Conservation (phyloP, 208 protist species). For the Trypanosomatidae sp. region DNA sequence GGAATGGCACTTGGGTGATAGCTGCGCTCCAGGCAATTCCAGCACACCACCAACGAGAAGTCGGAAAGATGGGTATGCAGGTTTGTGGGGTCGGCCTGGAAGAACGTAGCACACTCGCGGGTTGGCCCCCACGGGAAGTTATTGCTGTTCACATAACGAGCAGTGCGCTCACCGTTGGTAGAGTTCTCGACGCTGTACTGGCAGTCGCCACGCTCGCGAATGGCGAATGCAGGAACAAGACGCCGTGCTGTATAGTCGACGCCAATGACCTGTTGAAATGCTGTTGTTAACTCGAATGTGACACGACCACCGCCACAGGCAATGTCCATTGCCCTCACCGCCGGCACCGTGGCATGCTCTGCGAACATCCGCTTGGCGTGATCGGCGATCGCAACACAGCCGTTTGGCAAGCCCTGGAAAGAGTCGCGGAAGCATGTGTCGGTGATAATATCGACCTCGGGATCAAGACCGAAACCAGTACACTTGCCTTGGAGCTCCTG, state of each 20-base stretch:
- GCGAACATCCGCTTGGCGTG: conserved; percentile 49
- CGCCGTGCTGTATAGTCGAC: conserved; percentile 82
- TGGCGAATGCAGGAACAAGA: conserved; percentile 85
- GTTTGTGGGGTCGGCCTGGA: conserved; percentile 89
- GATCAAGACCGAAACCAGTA: conserved; percentile 62
- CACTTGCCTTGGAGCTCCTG: conserved; percentile 24
- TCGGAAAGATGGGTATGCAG: conserved; percentile 79
- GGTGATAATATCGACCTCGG: conserved; percentile 76
- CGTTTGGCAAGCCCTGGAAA: conserved; percentile 66
- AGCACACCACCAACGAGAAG: conserved; percentile 85
- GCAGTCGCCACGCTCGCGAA: conserved; percentile 78
- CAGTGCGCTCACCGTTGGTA: conserved; percentile 29
- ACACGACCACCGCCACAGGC: conserved; percentile 84
- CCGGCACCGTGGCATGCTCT: conserved; percentile 43
- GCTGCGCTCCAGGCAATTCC: conserved; percentile 87
- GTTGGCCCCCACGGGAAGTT: conserved; percentile 58
- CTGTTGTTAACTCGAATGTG: conserved; percentile 75
- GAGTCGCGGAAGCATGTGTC: conserved; percentile 69
- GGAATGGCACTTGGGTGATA: conserved; percentile 74
- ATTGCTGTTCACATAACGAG: conserved; percentile 34
- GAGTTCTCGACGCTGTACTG: conserved; percentile 56
- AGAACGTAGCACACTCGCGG: conserved; percentile 76
- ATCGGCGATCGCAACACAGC: conserved; percentile 71
- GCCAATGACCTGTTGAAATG: conserved; percentile 79
- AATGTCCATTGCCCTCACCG: conserved; percentile 74